phyloP scores from a whole-genome alignment of 2,329 filamentous ascomycete genomes.

The Beauveria sp. region DNA sequence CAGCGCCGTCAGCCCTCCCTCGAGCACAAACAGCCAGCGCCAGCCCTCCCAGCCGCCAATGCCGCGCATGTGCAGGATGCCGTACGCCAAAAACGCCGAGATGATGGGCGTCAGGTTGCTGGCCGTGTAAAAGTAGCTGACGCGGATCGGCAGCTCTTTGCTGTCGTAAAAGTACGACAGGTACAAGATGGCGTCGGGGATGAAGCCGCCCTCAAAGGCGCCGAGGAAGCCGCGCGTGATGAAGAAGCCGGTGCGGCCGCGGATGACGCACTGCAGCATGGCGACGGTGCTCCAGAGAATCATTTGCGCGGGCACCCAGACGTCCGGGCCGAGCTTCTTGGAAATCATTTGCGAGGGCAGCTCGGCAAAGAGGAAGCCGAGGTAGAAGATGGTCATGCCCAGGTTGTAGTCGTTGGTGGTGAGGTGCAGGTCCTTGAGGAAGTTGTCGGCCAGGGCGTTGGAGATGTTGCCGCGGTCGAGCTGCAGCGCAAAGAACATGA shows the following conservation, averaged over 20 bases:
- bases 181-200: slow-evolving; percentile 33
- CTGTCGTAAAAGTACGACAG: slow-evolving; percentile 39
- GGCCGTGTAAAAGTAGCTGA: slow-evolving; percentile 35
- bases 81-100: slow-evolving; percentile 30
- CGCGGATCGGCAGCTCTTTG: slow-evolving; percentile 30
- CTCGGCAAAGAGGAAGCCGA: slow-evolving; percentile 46
- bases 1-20: slow-evolving; percentile 36
- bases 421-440: slow-evolving; percentile 31
- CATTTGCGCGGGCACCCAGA: slow-evolving; percentile 52
- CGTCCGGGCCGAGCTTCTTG: slow-evolving; percentile 38
- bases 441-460: slow-evolving; percentile 36
- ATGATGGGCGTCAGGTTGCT: slow-evolving; percentile 33
- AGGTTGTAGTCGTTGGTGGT: slow-evolving; percentile 39
- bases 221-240: slow-evolving; percentile 25
- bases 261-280: slow-evolving; percentile 16
- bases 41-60: slow-evolving; percentile 28
- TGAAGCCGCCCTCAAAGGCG: slow-evolving; percentile 31
- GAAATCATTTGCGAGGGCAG: slow-evolving; percentile 50
- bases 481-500: slow-evolving; percentile 43
- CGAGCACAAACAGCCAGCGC: slow-evolving; percentile 50
- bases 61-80: slow-evolving; percentile 33
- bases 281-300: slow-evolving; percentile 44
- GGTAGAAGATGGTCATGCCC: slow-evolving; percentile 41
- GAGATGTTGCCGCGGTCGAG: slow-evolving; percentile 36
- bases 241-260: slow-evolving; percentile 10